A percentile compares a stretch with the other conserved stretches of the same genome.
Evolutionary conservation across 148 eudicot species (phyloP).

Genomic region (Diospyros lotus): DNA sequence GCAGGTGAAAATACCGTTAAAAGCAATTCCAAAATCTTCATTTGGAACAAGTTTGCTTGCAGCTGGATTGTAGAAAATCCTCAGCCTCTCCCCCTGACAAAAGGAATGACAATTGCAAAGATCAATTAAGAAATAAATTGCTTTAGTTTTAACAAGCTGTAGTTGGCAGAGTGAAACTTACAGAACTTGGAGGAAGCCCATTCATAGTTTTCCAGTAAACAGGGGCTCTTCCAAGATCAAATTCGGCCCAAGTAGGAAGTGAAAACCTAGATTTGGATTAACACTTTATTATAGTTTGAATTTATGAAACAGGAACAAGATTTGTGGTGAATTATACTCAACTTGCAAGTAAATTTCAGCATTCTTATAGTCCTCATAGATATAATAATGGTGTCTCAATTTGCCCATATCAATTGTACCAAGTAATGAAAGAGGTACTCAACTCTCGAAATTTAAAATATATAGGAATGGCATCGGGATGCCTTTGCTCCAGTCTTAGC

Average conservation of each 20-base stretch:
- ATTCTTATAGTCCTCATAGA: not conserved
- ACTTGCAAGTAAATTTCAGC: slow-evolving; percentile 1
- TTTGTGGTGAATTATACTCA: not conserved
- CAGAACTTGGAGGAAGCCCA: slow-evolving; percentile 85
- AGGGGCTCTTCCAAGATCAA: slow-evolving; percentile 80
- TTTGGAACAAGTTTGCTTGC: slow-evolving; percentile 69
- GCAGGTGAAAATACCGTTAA: slow-evolving; percentile 51
- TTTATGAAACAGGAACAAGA: not conserved
- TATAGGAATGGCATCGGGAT: too few species aligned
- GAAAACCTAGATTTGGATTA: slow-evolving; percentile 37
- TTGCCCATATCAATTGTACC: not conserved
- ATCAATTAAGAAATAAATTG: not conserved
- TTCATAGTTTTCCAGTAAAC: slow-evolving; percentile 95
- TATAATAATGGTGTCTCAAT: not conserved
- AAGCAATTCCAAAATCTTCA: slow-evolving; percentile 73
- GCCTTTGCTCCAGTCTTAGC: too few species aligned
- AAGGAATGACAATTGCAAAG: not conserved
- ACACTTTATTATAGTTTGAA: not conserved
- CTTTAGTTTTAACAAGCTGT: not conserved
- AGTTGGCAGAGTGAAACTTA: slow-evolving; percentile 23
- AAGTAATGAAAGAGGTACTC: too few species aligned
- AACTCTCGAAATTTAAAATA: too few species aligned
- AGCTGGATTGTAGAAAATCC: slow-evolving; percentile 82
- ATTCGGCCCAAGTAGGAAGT: slow-evolving; percentile 86
- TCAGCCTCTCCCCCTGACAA: slow-evolving; percentile 66